These are phyloP conservation scores for Phoma sp. DNA, from an alignment of 2,329 filamentous ascomycete genomes.

Conservation along the genomic window DNA sequence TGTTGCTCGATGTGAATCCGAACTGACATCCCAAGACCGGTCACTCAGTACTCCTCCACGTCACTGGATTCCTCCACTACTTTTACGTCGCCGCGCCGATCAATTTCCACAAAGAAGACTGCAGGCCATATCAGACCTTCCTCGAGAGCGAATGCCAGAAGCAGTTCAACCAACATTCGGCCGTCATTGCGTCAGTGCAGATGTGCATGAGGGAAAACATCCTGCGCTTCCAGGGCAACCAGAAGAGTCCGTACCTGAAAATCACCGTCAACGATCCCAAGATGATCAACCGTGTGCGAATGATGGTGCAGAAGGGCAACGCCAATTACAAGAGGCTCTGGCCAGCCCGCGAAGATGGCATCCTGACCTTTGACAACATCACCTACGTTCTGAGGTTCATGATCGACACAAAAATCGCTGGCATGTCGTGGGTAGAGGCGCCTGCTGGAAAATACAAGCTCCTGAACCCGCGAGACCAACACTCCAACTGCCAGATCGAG, in stretches of 20 bases:
- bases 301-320: constrained; percentile 73
- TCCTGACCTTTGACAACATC: constrained; percentile 94
- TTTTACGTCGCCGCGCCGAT: constrained; percentile 90
- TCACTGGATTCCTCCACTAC: constrained; percentile 95
- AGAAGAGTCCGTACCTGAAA: constrained; percentile 89
- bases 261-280: constrained; percentile 92
- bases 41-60: constrained; percentile 92
- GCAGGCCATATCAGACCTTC: constrained; percentile 76
- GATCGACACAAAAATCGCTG: constrained; percentile 93
- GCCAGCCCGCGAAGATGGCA: constrained; percentile 66
- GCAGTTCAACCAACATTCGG: constrained; percentile 62
- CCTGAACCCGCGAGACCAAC: constrained; percentile 68
- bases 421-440: constrained; percentile 97
- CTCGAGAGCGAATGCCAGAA: constrained; percentile 78
- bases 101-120: constrained; percentile 79
- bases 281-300: constrained; percentile 77
- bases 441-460: constrained; percentile 76
- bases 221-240: constrained; percentile 92
- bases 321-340: constrained; percentile 93
- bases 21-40: constrained; percentile 59
- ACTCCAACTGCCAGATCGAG: constrained; percentile 97
- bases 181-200: constrained; percentile 78
- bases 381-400: constrained; percentile 96
- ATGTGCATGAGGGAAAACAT: constrained; percentile 89
- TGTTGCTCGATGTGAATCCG: neutral